Evolutionary conservation across 2,329 filamentous ascomycete species (phyloP), one percentile per base, ranked within the genome.

Genomic region (Colletotrichum noveboracense): DNA sequence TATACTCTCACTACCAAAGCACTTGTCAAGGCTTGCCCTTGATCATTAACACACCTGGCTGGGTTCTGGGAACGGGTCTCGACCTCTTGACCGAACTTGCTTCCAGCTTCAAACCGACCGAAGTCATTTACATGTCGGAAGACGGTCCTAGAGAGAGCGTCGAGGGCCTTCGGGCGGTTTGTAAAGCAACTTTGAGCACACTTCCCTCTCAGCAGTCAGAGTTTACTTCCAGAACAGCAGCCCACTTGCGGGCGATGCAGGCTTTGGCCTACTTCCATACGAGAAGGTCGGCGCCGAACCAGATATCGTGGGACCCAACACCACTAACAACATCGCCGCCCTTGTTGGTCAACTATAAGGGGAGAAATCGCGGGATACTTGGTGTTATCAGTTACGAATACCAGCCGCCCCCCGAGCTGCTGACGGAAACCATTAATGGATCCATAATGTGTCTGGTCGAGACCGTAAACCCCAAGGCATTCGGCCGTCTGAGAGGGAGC

Each of bases 191-290:
- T 0, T 87, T 94, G 60, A 84, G 86, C 52, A 86, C 87, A 7
- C 84, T 95, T 6, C 89, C 92, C 7, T 93, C 93, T 2, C 90
- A 93, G 78, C 83, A 88, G 10, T 87, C 87, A n/a, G 89, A 91
- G 55, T 87, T 87, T 55, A 87, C 87, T 2, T 85, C 89, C 5
- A 87, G 93, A 48, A 94, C 92, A 12, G 89, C 93, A 0, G 88
- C 91, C 0, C 92, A 96, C 76, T 83, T 95, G 4, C 87, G 94
- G 66, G 89, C 90, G 7, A 95, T 96, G 93, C 94, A 96, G 78
- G 91, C 89, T n/a, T 93, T 95, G 88, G 93, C 94, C 0, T 96
- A 96, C 79, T 95, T 96, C 80, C 95, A 96, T 80, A 78, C 56
- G 36, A 65, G 64, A 71, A 74, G 34, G 70, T 61, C 34, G 74